Evolutionary conservation across 2,329 filamentous ascomycete genomes (phyloP), one percentile per base, ranked within the genome.

Genomic region (Penicillium thymicola): DNA sequence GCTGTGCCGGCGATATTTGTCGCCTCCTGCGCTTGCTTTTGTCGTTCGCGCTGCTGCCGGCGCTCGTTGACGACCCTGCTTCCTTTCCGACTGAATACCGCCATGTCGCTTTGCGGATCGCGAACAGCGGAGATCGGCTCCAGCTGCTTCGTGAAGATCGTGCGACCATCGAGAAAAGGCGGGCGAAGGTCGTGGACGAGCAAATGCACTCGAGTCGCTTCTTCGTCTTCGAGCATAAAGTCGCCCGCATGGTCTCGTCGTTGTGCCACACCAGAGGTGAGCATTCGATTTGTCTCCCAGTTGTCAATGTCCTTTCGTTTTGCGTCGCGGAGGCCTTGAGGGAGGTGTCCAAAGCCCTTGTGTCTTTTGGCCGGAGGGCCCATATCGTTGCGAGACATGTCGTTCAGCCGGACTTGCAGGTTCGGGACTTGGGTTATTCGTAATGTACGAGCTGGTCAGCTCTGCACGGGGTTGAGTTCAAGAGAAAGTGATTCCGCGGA

Each of bases 211-310:
- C 95, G 83, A 8, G 89, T 96, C 25, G 85, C 86, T 70, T 99
- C 94, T 47, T 97, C 89, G 61, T 99, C 94, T 18, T 77, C 75
- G 62, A 96, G 88, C 50, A 88, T 88, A 67, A 97, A 96, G 69
- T 94, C 91, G 46, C 85, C 82, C 25, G 87, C 87, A 70, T 91
- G 85, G 67, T 94, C 90, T 64, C 91, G 81, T 68, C 93, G 82
- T 74, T 99, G 95, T 18, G 94, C 94, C 18, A 99, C 92, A 55
- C 93, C 93, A 21, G 92, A 97, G 1, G 92, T 94, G 59, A 99
- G 82, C 94, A 99, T 97, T 57, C 94, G 89, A 72, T 99, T 99
- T 16, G 93, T 94, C 75, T 99, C 95, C 94, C 94, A 99, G 0
- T 92, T 93, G 75, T 99, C 94, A 42, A 94, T 92, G 70, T 99